Percentiles rank a stretch among this genome's conserved stretches.
Conservation (phyloP, 306 rosid species). For the Coriaria nepalensis region DNA sequence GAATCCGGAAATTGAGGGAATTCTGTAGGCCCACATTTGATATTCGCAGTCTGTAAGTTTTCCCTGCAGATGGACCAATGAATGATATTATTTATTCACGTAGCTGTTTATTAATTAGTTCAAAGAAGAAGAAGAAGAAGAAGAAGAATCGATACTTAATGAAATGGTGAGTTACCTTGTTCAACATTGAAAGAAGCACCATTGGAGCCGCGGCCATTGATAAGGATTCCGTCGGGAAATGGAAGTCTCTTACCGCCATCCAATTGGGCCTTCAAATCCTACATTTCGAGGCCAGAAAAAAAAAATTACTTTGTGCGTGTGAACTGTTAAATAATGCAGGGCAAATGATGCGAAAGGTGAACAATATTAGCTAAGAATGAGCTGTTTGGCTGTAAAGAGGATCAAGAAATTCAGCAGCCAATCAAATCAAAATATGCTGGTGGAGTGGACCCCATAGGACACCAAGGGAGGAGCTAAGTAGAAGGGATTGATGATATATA, state of each 20-base stretch:
- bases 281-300: not conserved
- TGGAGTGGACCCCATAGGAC: no score
- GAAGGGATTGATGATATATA: not conserved
- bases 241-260: conserved; percentile 70
- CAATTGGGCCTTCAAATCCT: conserved; percentile 57
- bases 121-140: not conserved
- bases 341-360: no score
- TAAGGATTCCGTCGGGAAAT: conserved; percentile 78
- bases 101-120: not conserved
- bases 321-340: no score
- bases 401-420: no score
- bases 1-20: conserved; percentile 84
- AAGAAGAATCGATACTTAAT: not conserved
- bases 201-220: conserved; percentile 90
- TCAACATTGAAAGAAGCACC: conserved; percentile 54
- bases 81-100: not conserved
- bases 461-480: not conserved
- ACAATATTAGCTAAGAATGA: no score
- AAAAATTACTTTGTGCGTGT: no score
- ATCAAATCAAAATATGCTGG: no score
- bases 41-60: conserved; percentile 87
- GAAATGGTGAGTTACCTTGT: conserved; percentile 43
- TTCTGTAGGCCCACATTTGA: conserved; percentile 82
- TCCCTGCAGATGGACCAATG: conserved; percentile 32
- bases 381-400: no score